Evolutionary conservation across 2,329 filamentous ascomycete species (phyloP).

Genomic region (Trichoderma cornu-damae): DNA sequence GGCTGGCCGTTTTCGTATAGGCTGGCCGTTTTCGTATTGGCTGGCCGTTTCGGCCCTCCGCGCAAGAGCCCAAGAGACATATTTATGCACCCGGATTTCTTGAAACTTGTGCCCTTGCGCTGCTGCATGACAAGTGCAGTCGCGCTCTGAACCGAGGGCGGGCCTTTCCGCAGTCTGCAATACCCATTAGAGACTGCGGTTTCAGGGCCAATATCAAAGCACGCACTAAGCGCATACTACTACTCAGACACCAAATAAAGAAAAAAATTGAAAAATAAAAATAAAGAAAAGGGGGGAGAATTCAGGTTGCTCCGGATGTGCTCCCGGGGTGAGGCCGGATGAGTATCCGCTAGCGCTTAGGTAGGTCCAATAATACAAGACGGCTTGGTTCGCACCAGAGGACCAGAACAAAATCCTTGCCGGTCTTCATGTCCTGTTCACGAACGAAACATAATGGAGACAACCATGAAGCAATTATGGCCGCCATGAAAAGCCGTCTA

Average conservation of each 20-base stretch:
- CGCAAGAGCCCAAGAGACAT: neutral
- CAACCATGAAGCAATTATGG: neutral
- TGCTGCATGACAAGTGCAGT: too few relatives aligned
- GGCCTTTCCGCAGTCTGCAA: neutral
- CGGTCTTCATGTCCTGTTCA: neutral
- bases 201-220: neutral
- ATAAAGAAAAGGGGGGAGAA: too few relatives aligned
- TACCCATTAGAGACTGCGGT: too few relatives aligned
- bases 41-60: neutral
- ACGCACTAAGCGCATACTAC: too few relatives aligned
- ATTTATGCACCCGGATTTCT: neutral
- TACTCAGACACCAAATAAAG: too few relatives aligned
- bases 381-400: neutral
- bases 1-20: neutral
- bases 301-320: neutral
- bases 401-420: neutral
- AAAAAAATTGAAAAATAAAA: too few relatives aligned
- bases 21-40: neutral
- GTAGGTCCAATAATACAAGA: neutral
- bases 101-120: neutral
- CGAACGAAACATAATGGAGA: neutral
- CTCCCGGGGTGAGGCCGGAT: neutral
- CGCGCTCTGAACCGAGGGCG: neutral
- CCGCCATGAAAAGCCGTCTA: neutral
- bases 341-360: neutral